Evolutionary conservation across 2,329 filamentous ascomycete species (phyloP), one percentile per base, ranked within the genome.

Genomic region (Calonectria pauciramosa): DNA sequence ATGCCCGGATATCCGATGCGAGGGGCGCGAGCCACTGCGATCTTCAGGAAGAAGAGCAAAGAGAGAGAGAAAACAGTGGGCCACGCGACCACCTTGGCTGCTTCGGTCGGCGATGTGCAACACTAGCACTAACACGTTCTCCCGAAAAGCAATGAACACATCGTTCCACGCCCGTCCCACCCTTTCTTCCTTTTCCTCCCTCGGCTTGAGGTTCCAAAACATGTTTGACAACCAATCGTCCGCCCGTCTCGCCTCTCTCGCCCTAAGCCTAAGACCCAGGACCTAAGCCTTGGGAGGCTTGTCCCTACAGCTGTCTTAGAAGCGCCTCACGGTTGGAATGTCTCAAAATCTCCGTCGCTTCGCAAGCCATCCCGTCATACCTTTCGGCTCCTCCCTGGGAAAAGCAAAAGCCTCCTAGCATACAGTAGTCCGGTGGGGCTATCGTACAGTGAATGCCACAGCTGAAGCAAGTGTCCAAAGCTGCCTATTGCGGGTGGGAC

Each of bases 321-420:
- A 69, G 13, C 66, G 66, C 66, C 47, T 51, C 51, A 47, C 52
- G 38, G 36, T 34, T 60, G 32, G 52, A 69, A 47, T 34, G 66
- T 69, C 66, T 69, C 66, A 59, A 60, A 34, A 70, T 63, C 54
- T 28, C 64, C 41, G 32, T 67, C 64, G 44, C 67, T 60, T 69
- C 41, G 41, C 23, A 36, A 69, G 52, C 65, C 65, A 68, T 54
- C 65, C 44, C 41, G 52, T 44, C 52, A 51, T 63, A 63, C 56
- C 56, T 63, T 38, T 63, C 26, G 56, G 56, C 34, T 41, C 56
- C 56, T 63, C 56, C 56, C 56, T 63, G 6, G 36, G 6, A 28
- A 38, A 41, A n/a, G 18, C 18, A 14, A 56, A 60, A 60, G 56
- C 34, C 56, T 38, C n/a, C n/a, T 34, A 63, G 36, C 56, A 6